These are phyloP conservation scores for Annulohypoxylon truncatum DNA, from an alignment of 2,329 filamentous ascomycete species.

Conservation along the genomic window DNA sequence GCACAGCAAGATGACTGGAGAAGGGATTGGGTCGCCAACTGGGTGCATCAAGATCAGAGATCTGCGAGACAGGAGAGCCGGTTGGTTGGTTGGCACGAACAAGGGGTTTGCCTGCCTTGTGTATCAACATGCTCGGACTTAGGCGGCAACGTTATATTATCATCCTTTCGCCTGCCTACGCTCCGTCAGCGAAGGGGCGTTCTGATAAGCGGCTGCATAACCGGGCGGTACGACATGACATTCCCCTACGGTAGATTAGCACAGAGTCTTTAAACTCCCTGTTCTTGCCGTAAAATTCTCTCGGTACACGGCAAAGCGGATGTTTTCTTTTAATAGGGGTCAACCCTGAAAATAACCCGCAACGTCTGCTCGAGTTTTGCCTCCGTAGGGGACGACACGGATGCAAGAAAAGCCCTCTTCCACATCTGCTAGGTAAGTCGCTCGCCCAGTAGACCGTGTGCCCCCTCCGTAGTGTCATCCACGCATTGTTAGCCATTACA, in stretches of 20 bases:
- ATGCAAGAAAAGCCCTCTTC: background rate
- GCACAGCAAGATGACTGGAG: conserved; percentile 15
- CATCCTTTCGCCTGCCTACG: conserved; percentile 4
- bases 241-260: background rate
- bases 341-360: conserved; percentile 17
- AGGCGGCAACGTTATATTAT: conserved; percentile 33
- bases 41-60: conserved; percentile 21
- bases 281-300: background rate
- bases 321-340: conserved; percentile 14
- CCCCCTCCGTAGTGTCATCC: background rate
- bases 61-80: conserved; percentile 15
- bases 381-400: background rate
- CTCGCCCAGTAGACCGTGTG: background rate
- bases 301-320: conserved; percentile 1
- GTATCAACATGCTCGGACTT: conserved; percentile 28
- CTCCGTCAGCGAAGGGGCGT: conserved; percentile 4
- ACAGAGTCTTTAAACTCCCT: background rate
- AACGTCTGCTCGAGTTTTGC: conserved; percentile 11
- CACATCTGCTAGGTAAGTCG: background rate
- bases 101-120: conserved; percentile 24
- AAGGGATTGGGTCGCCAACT: conserved; percentile 2
- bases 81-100: conserved; percentile 14
- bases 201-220: conserved; percentile 2
- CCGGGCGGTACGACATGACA: background rate
- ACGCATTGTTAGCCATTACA: background rate